Evolutionary conservation across 192 early-diverging fungal genomes (phyloP).

Genomic region (Backusella morwellensis): DNA sequence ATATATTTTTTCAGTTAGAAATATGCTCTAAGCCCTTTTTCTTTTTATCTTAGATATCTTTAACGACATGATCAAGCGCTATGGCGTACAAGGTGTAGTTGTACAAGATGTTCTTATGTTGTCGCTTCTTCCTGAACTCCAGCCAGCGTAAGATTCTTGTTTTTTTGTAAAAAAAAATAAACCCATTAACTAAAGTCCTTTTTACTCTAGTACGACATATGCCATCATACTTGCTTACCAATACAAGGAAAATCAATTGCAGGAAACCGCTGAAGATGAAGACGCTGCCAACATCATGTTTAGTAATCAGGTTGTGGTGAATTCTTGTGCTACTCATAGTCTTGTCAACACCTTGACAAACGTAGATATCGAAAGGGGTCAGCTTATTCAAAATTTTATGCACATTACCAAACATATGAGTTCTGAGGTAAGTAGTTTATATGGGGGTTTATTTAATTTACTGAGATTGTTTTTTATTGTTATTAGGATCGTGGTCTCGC

Average conservation of each 20-base stretch:
- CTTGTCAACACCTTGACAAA: neutral
- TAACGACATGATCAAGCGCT: neutral
- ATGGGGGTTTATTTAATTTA: neutral
- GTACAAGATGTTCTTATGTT: neutral
- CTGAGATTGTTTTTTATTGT: neutral
- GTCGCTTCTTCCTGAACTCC: neutral
- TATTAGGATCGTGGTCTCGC: neutral
- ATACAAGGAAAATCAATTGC: neutral
- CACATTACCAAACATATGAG: neutral
- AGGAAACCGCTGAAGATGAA: neutral
- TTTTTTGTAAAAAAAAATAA: too few species aligned
- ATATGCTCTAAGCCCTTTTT: neutral
- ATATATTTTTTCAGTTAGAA: neutral
- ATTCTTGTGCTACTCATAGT: neutral
- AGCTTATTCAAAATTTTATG: neutral
- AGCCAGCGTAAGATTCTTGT: too few species aligned
- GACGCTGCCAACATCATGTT: neutral
- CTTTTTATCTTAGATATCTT: neutral
- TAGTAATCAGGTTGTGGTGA: neutral
- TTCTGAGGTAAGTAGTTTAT: neutral
- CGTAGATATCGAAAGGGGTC: neutral
- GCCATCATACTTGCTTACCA: neutral
- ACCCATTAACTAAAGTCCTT: too few species aligned
- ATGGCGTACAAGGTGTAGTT: neutral
- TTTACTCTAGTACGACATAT: neutral